Base-by-base conservation (phyloP, 495 filamentous ascomycete species). In the Tetracladium setigerum region DNA sequence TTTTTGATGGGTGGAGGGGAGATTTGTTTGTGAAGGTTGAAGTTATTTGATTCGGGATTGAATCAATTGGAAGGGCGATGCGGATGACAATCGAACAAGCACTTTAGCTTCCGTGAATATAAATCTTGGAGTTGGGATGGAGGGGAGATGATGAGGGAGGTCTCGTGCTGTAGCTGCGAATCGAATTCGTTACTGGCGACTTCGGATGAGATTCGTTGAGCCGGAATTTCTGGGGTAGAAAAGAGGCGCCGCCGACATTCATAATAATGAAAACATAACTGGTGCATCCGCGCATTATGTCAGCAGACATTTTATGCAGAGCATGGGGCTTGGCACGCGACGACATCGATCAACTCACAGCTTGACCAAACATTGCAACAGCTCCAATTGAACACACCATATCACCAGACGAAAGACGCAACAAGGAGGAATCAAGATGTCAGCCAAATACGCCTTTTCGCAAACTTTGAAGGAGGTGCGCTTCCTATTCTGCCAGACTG, bases 401-500 rank as follows among this genome's bases (percentile, higher is more conserved):
- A 27, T 6, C 38, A 53, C 47, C 47, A 44, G 50, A 47, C 30
- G 0, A 18, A 30, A 44, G 14, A 47, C 42, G 50, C 35, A 6
- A 16, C 14, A 17, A 46, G 30, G 41, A 64, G 73, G 59, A 41
- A 19, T 41, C 19, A 59, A 39, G 5, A 98, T 97, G 92, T 88
- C 92, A 46, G 70, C 76, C 66, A 95, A 92, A 75, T 96, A 95
- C 67, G 86, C 79, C 56, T 98, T 97, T 67, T 77, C 82, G 48
- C 86, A 86, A 62, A 66, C 75, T 48, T 71, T 98, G 61, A 96
- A 91, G 77, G 92, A 98, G 74, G 76, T 98, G 62, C 88, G 92
- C 54, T 98, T 98, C 71, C 74, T 90, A 51, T 89, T 97, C 71
- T 97, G 94, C 71, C 92, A 97, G 68, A 86, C 84, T 31, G 84